Percentiles rank a stretch among this genome's conserved stretches.
Conservation (phyloP, 2,329 filamentous ascomycete species). For the Leptographium radiaticola region DNA sequence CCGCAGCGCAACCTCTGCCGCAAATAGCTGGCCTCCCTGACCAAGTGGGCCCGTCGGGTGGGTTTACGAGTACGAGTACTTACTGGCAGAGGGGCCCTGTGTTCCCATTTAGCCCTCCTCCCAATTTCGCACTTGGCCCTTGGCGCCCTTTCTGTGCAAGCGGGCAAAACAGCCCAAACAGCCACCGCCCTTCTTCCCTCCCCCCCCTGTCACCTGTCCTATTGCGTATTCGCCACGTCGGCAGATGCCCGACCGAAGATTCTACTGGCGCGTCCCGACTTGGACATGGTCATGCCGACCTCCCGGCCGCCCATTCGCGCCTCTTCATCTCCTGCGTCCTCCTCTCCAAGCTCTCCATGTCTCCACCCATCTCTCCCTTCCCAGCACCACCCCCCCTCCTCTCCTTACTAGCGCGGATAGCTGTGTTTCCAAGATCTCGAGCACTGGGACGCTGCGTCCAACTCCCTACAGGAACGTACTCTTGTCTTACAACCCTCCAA, state of each 20-base stretch:
- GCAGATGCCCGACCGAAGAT: not conserved
- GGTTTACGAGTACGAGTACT: too few relatives aligned
- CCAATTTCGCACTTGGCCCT: not conserved
- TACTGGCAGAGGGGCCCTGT: too few relatives aligned
- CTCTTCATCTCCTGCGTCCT: not conserved
- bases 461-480: too few relatives aligned
- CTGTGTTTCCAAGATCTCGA: too few relatives aligned
- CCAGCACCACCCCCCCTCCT: not conserved
- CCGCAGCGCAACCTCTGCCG: not conserved
- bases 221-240: not conserved
- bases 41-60: not conserved
- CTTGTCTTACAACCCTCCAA: too few relatives aligned
- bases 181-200: too few relatives aligned
- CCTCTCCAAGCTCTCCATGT: not conserved
- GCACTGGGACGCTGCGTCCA: too few relatives aligned
- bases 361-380: not conserved
- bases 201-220: not conserved
- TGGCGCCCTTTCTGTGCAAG: too few relatives aligned
- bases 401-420: too few relatives aligned
- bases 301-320: not conserved
- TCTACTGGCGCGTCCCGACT: not conserved
- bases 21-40: not conserved
- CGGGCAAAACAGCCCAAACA: too few relatives aligned
- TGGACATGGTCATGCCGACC: not conserved
- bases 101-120: not conserved